Evolutionary conservation across 345 rosid species (phyloP).

Genomic region (Populus ilicifolia): DNA sequence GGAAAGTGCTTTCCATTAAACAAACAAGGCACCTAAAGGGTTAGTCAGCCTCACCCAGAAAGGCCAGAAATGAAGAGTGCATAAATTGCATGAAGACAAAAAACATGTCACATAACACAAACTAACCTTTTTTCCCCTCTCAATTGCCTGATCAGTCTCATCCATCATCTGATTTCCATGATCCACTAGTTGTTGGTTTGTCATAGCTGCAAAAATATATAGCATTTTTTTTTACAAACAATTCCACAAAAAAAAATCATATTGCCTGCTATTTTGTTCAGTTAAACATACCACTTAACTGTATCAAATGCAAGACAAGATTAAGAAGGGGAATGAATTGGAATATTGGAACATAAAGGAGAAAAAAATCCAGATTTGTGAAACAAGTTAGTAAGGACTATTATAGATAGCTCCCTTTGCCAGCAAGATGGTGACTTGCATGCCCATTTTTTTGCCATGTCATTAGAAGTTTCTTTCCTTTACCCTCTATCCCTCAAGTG

Average conservation of each 20-base stretch:
- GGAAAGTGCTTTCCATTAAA: no score
- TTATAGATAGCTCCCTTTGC: background rate
- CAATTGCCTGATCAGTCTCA: constrained; percentile 93
- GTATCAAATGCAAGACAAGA: background rate
- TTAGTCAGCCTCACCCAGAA: background rate
- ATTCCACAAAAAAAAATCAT: background rate
- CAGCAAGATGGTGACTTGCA: background rate
- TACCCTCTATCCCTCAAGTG: background rate
- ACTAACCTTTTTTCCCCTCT: constrained; percentile 71
- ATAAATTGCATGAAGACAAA: background rate
- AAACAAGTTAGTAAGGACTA: background rate
- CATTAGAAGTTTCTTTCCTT: background rate
- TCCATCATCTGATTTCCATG: constrained; percentile 78
- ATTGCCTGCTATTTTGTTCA: background rate
- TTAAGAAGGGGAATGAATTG: background rate
- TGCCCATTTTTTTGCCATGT: background rate
- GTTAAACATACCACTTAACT: no score
- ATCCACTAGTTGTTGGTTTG: constrained; percentile 72
- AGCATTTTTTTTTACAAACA: constrained; percentile 14
- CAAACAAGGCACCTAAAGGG: background rate
- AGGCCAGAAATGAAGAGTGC: background rate
- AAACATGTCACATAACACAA: background rate
- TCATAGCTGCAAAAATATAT: constrained; percentile 58
- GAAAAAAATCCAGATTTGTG: background rate
- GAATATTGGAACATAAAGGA: background rate